phyloP scores from a whole-genome alignment of 176 grass and related monocot genomes.

The Oryza meyeriana region DNA sequence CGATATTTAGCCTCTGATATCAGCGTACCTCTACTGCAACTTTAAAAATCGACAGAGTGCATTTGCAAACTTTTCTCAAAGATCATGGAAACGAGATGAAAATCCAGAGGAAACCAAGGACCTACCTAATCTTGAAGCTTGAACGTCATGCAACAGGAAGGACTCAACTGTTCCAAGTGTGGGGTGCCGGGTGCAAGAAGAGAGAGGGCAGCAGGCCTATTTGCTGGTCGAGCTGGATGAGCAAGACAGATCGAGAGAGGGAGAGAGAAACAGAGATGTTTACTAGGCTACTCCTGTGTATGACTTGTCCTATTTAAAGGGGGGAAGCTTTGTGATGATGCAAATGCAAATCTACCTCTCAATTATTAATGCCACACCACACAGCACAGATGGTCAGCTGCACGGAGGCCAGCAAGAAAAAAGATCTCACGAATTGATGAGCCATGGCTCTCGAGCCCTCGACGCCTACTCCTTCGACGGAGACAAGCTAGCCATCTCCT shows the following conservation, averaged over 20 bases:
- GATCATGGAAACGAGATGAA: constrained; percentile 9
- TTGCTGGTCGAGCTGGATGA: constrained; percentile 22
- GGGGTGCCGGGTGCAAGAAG: constrained; percentile 6
- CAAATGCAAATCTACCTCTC: constrained; percentile 16
- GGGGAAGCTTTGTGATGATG: constrained; percentile 6
- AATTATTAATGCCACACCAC: constrained; percentile 32
- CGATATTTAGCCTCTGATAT: not conserved
- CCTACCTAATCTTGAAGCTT: constrained; percentile 30
- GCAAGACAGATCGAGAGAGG: not conserved
- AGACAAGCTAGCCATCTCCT: constrained; percentile 16
- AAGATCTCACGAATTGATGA: constrained; percentile 18
- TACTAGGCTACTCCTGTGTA: not conserved
- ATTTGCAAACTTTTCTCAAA: not conserved
- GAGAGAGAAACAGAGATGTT: not conserved
- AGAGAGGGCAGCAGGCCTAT: not conserved
- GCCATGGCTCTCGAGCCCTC: not conserved
- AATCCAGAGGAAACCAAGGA: not conserved
- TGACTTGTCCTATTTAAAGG: constrained; percentile 44
- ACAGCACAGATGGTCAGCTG: constrained; percentile 29
- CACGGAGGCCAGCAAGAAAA: constrained; percentile 23
- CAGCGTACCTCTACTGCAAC: not conserved
- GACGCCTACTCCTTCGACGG: not conserved
- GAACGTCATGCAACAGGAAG: not conserved
- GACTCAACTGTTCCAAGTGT: constrained; percentile 35
- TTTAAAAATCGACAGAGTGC: constrained; percentile 12